Base-by-base conservation (phyloP, 306 rosid genomes). In the Quercus engelmannii region DNA sequence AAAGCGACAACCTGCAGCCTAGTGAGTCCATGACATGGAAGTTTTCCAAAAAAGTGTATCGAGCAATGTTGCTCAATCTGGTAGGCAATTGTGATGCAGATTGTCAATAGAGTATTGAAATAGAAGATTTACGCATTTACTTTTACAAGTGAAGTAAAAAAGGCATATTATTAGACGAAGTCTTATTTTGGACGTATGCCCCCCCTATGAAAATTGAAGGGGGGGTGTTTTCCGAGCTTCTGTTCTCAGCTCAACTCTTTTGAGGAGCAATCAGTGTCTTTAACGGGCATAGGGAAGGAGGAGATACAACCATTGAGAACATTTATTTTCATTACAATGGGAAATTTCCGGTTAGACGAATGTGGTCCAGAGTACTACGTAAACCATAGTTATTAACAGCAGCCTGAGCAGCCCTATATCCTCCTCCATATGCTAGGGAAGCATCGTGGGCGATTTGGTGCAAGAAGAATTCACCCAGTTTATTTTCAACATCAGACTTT, bases 381-480 rank as follows among this genome's bases (percentile, higher is more conserved):
- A 96, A 79, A 56, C 99, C 98, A 67, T 90, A 91, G 77, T 80
- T 92, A 62, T 76, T 87, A 77, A 93, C 97, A 57, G 99, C 98
- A 57, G 87, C 94, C 87, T 88, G 89, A 21, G 98, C 99, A 73
- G 96, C 80, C 85, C 99, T 89, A 80, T 86, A 96, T 19, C 99
- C 98, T 74, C 92, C 98, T 56, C 99, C 99, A 77, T 96, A 96
- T 9, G 94, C 96, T 52, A 93, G 92, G 14, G 99, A 96, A 76
- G 93, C 87, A 81, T 93, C 99, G 41, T 91, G 80, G 15, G 86
- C 89, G 12, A 96, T 96, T 82, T 96, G 99, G 81, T 93, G 89
- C 90, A 86, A 83, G 88, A 96, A 96, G 83, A 96, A 96, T 46
- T 93, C 90, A 8, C 99, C 99, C 52, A 96, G 88, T 79, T 87